Percentiles rank a stretch among this genome's conserved stretches.
Conservation (phyloP, 1,284 basidiomycete genomes). For the Marasmius tenuissimus region DNA sequence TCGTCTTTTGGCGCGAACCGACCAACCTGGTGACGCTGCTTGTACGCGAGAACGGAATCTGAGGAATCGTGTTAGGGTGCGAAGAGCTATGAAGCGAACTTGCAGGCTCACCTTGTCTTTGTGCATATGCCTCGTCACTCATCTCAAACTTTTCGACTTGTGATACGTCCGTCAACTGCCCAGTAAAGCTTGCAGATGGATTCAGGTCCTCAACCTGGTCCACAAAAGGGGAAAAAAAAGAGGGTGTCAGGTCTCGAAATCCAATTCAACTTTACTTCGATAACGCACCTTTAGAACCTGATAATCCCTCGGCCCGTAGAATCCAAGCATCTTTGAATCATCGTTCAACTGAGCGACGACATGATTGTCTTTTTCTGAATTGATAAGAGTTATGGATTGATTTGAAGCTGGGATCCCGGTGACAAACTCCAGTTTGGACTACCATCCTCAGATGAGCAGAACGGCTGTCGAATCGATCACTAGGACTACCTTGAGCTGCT, state of each 20-base stretch:
- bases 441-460: conserved; percentile 9
- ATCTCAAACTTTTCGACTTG: conserved; percentile 95
- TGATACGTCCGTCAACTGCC: conserved; percentile 81
- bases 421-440: conserved; percentile 86
- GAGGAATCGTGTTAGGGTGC: neutral
- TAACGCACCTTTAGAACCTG: conserved; percentile 72
- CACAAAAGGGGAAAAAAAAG: neutral
- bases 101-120: conserved; percentile 60
- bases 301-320: conserved; percentile 68
- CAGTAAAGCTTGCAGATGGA: conserved; percentile 71
- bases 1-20: conserved; percentile 70
- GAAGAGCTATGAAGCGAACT: neutral
- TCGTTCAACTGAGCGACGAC: conserved; percentile 61
- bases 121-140: conserved; percentile 79
- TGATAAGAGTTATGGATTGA: conserved; percentile 68
- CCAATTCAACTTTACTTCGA: neutral
- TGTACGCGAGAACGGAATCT: conserved; percentile 93
- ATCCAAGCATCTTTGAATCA: conserved; percentile 67
- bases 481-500: conserved; percentile 71
- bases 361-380: conserved; percentile 55
- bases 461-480: conserved; percentile 5
- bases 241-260: neutral
- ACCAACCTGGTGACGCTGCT: conserved; percentile 87
- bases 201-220: conserved; percentile 78
- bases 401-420: conserved; percentile 84